A percentile compares a stretch with the other conserved stretches of the same genome.
phyloP scores from a whole-genome alignment of 768 basidiomycete species.

The Trametes maxima region DNA sequence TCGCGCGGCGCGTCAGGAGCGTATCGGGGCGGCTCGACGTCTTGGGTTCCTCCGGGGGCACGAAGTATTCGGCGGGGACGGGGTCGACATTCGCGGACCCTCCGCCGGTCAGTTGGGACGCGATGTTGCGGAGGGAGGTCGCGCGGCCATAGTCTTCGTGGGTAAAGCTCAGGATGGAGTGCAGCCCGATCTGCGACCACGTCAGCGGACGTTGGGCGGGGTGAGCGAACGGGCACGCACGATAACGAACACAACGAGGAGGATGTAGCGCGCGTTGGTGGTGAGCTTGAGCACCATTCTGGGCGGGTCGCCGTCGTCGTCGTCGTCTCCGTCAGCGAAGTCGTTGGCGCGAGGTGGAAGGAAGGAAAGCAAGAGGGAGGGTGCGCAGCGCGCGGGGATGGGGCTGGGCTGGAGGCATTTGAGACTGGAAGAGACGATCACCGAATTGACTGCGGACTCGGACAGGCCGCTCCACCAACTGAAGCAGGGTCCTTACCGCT shows the following conservation, averaged over 20 bases:
- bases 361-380: not conserved
- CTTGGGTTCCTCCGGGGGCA: not conserved
- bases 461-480: conserved; percentile 1
- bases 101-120: conserved; percentile 34
- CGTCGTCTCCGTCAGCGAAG: not conserved
- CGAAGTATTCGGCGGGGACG: conserved; percentile 5
- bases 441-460: not conserved
- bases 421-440: conserved; percentile 8
- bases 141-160: conserved; percentile 65
- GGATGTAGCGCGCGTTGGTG: conserved; percentile 34
- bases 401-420: not conserved
- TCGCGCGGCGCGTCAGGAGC: conserved; percentile 27
- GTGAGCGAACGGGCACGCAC: conserved; percentile 25
- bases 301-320: not conserved
- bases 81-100: conserved; percentile 1
- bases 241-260: conserved; percentile 34
- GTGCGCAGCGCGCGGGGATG: not conserved
- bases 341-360: not conserved
- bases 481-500: not conserved
- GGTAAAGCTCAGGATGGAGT: conserved; percentile 67
- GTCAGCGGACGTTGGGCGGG: not conserved
- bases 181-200: conserved; percentile 36
- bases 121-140: conserved; percentile 50
- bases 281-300: conserved; percentile 28
- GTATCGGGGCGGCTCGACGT: not conserved